Evolutionary conservation across 192 early-diverging fungal species (phyloP).

Genomic region (Haplosporangium gracile): DNA sequence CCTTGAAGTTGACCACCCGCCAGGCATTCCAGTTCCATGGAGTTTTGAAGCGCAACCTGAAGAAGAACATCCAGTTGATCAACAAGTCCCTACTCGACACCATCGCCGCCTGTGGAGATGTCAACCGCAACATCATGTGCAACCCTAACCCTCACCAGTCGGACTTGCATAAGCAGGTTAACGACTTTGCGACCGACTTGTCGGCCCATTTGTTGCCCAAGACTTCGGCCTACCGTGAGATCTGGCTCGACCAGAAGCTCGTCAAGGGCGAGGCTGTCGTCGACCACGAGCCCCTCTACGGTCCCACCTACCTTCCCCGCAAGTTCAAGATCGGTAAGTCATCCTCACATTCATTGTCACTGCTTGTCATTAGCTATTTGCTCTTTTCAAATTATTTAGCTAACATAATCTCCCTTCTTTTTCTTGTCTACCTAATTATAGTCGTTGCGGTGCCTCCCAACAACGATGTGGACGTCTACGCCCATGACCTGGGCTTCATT

Average conservation of each 20-base stretch:
- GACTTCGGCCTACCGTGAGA: conserved; percentile 96
- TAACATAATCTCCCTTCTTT: background rate
- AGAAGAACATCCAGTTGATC: conserved; percentile 90
- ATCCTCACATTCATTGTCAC: background rate
- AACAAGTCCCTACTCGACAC: conserved; percentile 93
- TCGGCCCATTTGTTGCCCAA: conserved; percentile 85
- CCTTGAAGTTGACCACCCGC: conserved; percentile 95
- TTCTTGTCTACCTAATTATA: conserved; percentile 4
- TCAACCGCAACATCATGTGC: conserved; percentile 97
- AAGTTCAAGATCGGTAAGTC: conserved; percentile 93
- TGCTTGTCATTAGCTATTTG: background rate
- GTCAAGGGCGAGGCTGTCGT: conserved; percentile 84
- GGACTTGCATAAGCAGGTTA: conserved; percentile 83
- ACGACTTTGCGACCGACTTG: conserved; percentile 78
- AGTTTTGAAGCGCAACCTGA: conserved; percentile 92
- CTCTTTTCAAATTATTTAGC: background rate
- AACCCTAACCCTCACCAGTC: conserved; percentile 88
- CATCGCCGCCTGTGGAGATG: conserved; percentile 97
- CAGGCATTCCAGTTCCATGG: conserved; percentile 99
- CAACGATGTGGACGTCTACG: conserved; percentile 98
- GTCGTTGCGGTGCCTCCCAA: conserved; percentile 93
- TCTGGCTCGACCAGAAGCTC: conserved; percentile 94
- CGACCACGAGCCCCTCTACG: conserved; percentile 94
- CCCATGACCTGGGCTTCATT: conserved; percentile 95
- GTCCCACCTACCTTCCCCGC: conserved; percentile 92